Evolutionary conservation across 2,329 filamentous ascomycete genomes (phyloP), one percentile per base, ranked within the genome.

Genomic region (Alternaria brassicae): DNA sequence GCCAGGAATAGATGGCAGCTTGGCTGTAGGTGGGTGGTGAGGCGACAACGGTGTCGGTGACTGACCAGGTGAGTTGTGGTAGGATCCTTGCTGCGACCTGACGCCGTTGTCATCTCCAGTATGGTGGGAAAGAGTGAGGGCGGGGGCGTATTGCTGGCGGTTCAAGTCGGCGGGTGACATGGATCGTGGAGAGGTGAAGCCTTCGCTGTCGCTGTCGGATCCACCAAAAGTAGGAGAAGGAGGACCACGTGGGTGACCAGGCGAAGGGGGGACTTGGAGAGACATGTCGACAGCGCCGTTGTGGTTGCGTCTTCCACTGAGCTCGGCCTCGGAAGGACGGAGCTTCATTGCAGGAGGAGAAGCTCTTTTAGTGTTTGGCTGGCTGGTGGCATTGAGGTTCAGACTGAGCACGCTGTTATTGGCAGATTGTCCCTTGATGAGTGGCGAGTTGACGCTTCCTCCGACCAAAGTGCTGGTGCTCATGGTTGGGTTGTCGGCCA

Each of bases 401-500:
- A 78, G 64, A 40, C 69, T 73, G 17, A 72, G 69, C n/a, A 73
- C 70, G 59, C 76, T 78, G 66, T 68, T 73, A 48, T 69, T 67
- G 41, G 68, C 61, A 19, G 76, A 77, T 40, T 72, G 62, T 37
- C 67, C 60, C 56, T 73, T 71, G 53, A 73, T 65, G 42, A 76
- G 72, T 13, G 70, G 69, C 36, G 76, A 74, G 60, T 65, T 71
- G 36, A 65, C 58, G 45, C 71, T 72, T 28, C 71, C 73, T 42
- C 75, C 74, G 32, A 77, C 65, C 25, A 78, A 62, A 6, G 77
- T 77, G 56, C 69, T 75, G 25, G 73, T 68, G 69, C 73, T 76
- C 70, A 76, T 71, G 30, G 67, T 64, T 30, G 71, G 69, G 28
- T 63, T 65, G 21, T 67, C 69, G 19, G 61, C 58, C 21, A 62